Base-by-base conservation (phyloP, 345 rosid species). In the Aurinia saxatilis region DNA sequence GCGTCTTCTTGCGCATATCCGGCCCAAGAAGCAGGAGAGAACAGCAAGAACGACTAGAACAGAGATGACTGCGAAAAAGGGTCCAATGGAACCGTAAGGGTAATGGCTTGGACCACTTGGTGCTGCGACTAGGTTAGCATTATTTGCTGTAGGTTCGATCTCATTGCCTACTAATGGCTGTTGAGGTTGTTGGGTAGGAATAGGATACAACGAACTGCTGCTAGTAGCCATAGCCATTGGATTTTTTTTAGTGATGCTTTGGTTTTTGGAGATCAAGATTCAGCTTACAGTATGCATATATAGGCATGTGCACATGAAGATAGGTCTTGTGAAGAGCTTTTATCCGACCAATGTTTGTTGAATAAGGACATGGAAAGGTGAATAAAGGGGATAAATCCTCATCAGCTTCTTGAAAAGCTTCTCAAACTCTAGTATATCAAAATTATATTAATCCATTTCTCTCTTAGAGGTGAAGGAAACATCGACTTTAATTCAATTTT, bases 21-120 rank as follows among this genome's bases (percentile, higher is more conserved):
- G 71, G 14, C 91, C 90, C 51, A 84, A 29, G 35, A 81, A 45
- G 47, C 96, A 90, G 1, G 95, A 84, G 65, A 77, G 29, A 31
- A 84, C 61, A 0, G 91, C 73, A 12, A 86, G 78, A 72, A 86
- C 45, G 2, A 71, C 48, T 0, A 86, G 65, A 44, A 81, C 78
- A 11, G 86, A 86, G 45, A 90, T 78, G 41, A 80, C 86, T 0
- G 69, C 87, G 8, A 90, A 78, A 77, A 90, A 86, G 0, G 90
- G 91, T n/a, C 90, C 85, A 5, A 84, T 76, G 31, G 95, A 78
- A 14, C 91, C 87, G 1, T 84, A 74, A 4, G 84, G 62, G 49
- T 67, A 49, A 57, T 66, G 72, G 18, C 35, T 53, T 11, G 59
- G 47, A 25, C 27, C 47, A 40, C 49, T 54, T 7, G 79, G 57